Percentiles rank a stretch among this genome's conserved stretches.
These are phyloP conservation scores for Populus euphratica DNA, from an alignment of 345 rosid species.

Conservation along the genomic window DNA sequence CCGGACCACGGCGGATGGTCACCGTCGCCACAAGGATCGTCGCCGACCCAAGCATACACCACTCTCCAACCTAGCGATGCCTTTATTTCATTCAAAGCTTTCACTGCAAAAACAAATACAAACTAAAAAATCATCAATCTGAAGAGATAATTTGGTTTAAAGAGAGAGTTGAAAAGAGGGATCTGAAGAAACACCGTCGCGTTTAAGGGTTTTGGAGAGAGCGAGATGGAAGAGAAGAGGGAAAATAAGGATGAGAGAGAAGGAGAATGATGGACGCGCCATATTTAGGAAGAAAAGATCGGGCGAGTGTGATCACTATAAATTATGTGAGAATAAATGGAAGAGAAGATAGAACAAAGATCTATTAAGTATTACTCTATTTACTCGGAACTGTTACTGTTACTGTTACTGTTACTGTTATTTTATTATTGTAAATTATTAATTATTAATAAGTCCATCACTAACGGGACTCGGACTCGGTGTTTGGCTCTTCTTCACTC, in stretches of 20 bases:
- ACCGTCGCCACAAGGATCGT: conserved; percentile 94
- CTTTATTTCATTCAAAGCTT: conserved; percentile 95
- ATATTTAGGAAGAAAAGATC: not conserved
- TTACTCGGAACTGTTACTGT: too few species aligned
- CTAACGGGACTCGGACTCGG: not conserved
- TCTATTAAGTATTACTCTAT: not conserved
- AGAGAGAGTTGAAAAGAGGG: not conserved
- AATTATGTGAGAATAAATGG: not conserved
- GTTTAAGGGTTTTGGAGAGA: conserved; percentile 57
- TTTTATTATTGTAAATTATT: not conserved
- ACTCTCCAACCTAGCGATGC: conserved; percentile 98
- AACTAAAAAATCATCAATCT: not conserved
- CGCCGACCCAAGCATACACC: conserved; percentile 95
- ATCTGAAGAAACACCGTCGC: conserved; percentile 28
- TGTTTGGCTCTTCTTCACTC: not conserved
- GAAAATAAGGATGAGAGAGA: conserved; percentile 26
- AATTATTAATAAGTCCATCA: not conserved
- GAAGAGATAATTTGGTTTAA: too few species aligned
- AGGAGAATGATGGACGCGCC: conserved; percentile 11
- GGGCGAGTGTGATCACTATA: not conserved
- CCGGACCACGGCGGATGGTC: conserved; percentile 92
- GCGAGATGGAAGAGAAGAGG: conserved; percentile 30
- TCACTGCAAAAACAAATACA: conserved; percentile 41
- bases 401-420: too few species aligned
- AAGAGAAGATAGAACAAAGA: not conserved